Base-by-base conservation (phyloP, 202 grass and related monocot genomes). In the Panicum hallii region DNA sequence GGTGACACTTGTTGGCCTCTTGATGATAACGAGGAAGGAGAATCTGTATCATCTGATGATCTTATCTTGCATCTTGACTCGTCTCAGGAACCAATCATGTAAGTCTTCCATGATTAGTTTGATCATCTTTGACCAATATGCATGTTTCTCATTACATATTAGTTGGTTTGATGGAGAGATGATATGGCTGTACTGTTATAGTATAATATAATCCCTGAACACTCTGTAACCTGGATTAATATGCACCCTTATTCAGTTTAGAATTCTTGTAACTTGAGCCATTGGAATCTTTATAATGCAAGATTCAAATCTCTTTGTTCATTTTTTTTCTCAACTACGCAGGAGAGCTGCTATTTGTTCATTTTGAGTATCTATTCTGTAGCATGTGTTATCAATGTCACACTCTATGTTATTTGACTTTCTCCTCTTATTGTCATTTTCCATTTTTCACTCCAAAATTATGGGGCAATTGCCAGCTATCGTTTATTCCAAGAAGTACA, bases 1-100 rank as follows among this genome's bases (percentile, higher is more conserved):
- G 88, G 87, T 80, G 93, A 95, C 38, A 83, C 83, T 45, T 96
- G 44, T 75, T 99, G 97, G 97, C 97, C 97, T 80, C 84, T 96
- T 89, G 91, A 88, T 90, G 85, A 85, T 13, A 82, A 90, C 61
- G 93, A 96, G 90, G 83, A 90, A 80, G 91, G 87, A 45, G 75
- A 79, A 57, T 89, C 93, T 83, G 83, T 82, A 83, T 85, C 82
- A 73, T 91, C 78, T 50, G 81, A 78, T 84, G 96, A 96, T 90
- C 88, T 99, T 72, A 77, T 84, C 43, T 88, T 98, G 86, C 88
- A 94, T 75, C 84, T 85, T 85, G 91, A 92, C 71, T 84, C 69
- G 9, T 84, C 90, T 78, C 87, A 85, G 72, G 88, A 88, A 64
- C 67, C 87, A 86, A 77, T 92, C 77, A 87, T 63, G 93, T 95